phyloP scores from a whole-genome alignment of 192 early-diverging fungal species.

The Coemansia sp. region DNA sequence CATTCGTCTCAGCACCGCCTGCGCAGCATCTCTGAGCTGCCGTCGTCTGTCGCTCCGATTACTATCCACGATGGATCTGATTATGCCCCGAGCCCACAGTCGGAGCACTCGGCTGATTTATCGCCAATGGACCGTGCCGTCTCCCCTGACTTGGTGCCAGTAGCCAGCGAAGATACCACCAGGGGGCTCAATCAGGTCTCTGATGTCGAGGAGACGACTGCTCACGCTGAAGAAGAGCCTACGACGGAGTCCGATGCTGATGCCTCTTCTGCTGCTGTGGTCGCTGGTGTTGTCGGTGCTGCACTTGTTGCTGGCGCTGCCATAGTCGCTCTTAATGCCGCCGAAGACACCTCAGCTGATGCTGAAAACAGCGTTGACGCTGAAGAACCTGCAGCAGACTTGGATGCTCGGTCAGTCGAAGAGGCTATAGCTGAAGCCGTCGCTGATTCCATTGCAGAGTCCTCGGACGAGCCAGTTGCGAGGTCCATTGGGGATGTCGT shows the following conservation, averaged over 20 bases:
- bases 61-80: slow-evolving; percentile 17
- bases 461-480: neutral
- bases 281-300: neutral
- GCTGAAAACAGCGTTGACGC: neutral
- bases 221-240: neutral
- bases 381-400: neutral
- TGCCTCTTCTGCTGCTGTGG: neutral
- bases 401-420: slow-evolving; percentile 3
- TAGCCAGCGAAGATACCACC: neutral
- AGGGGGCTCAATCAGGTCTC: neutral
- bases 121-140: slow-evolving; percentile 9
- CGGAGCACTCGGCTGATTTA: slow-evolving; percentile 11
- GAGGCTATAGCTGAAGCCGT: slow-evolving; percentile 12
- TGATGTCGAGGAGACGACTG: neutral
- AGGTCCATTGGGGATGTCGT: neutral
- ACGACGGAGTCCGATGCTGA: neutral
- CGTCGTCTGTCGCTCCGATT: slow-evolving; percentile 1
- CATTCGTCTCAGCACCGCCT: neutral
- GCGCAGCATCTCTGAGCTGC: slow-evolving; percentile 35
- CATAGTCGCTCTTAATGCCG: neutral
- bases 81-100: slow-evolving; percentile 17
- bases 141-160: neutral
- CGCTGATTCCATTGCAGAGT: slow-evolving; percentile 2
- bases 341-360: neutral
- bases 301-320: slow-evolving; percentile 1